A percentile compares a stretch with the other conserved stretches of the same genome.
Evolutionary conservation across 352 stramenopile genomes (phyloP).

Genomic region (Elongisporangium undulatum): DNA sequence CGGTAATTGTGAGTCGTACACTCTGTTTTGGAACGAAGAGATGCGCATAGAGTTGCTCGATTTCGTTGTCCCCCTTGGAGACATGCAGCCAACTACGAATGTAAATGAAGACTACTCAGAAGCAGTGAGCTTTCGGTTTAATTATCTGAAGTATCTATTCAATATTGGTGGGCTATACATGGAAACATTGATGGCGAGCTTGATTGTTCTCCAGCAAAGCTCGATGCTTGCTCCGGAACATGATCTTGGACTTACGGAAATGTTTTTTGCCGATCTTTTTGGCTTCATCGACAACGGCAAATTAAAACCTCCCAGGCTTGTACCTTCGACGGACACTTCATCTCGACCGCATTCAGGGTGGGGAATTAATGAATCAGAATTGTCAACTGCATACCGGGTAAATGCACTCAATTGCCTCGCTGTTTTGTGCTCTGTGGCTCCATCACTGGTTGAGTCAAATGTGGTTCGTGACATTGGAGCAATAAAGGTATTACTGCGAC

Average conservation of each 20-base stretch:
- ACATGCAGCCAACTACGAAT: conserved; percentile 9
- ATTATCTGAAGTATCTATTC: conserved; percentile 58
- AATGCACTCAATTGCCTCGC: conserved; percentile 65
- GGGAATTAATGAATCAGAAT: conserved; percentile 35
- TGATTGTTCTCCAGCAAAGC: conserved; percentile 63
- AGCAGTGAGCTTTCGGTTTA: conserved; percentile 63
- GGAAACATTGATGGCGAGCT: conserved; percentile 62
- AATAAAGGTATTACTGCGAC: conserved; percentile 71
- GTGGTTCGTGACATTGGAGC: conserved; percentile 43
- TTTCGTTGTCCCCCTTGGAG: conserved; percentile 33
- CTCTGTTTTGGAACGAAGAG: conserved; percentile 71
- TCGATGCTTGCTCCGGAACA: conserved; percentile 25
- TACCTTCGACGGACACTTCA: neutral
- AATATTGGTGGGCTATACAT: conserved; percentile 71
- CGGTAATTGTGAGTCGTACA: conserved; percentile 73
- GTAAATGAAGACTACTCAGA: conserved; percentile 42
- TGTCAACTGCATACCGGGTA: conserved; percentile 51
- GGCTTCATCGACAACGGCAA: conserved; percentile 74
- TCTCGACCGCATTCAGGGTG: conserved; percentile 47
- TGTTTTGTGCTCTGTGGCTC: conserved; percentile 48
- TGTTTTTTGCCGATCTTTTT: conserved; percentile 75
- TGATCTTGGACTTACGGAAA: conserved; percentile 51
- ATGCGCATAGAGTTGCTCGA: conserved; percentile 64
- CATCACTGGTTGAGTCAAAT: conserved; percentile 51
- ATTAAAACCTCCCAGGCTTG: conserved; percentile 12